Conservation (phyloP, 345 rosid species). For the Trapa bicornis region DNA sequence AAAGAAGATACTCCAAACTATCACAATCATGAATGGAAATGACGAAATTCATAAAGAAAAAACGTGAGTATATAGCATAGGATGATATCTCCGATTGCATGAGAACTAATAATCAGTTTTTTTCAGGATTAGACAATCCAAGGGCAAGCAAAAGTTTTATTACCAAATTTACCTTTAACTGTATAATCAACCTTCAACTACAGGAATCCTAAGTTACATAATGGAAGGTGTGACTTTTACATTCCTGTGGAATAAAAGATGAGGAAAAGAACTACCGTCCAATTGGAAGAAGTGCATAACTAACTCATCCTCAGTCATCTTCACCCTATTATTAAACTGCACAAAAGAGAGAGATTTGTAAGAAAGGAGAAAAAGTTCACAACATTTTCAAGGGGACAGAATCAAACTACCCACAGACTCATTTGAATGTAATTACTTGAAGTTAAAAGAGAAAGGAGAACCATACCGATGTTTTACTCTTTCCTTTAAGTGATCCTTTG, state of each 20-base stretch:
- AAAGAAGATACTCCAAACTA: neutral
- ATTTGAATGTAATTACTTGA: neutral
- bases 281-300: conserved; percentile 61
- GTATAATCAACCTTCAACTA: neutral
- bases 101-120: neutral
- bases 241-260: neutral
- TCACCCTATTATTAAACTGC: conserved; percentile 48
- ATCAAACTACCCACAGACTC: neutral
- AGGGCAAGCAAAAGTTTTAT: neutral
- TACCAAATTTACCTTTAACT: neutral
- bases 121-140: neutral
- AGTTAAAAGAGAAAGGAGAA: conserved; percentile 1
- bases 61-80: neutral
- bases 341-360: conserved; percentile 3
- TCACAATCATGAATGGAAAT: neutral
- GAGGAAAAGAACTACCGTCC: conserved; percentile 41
- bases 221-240: neutral
- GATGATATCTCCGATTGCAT: neutral
- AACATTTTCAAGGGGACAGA: neutral
- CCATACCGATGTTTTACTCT: conserved; percentile 44
- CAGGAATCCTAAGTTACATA: neutral
- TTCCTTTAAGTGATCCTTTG: conserved; percentile 19
- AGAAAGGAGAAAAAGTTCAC: neutral
- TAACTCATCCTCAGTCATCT: conserved; percentile 79
- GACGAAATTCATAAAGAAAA: neutral